These are phyloP conservation scores for Waltiozyma sp. DNA, from an alignment of 1,139 yeast species.

Conservation along the genomic window DNA sequence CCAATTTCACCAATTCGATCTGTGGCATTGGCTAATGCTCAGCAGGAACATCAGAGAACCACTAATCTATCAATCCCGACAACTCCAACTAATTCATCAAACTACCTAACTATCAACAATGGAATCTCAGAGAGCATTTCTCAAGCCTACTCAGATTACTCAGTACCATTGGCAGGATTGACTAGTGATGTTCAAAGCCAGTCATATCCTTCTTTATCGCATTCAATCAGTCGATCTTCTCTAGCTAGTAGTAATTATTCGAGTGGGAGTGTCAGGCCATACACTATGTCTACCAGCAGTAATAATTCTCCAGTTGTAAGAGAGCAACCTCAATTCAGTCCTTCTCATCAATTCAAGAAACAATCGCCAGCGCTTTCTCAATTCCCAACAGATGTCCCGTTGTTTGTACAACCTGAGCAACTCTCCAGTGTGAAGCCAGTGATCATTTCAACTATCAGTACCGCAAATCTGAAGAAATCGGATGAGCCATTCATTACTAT, in stretches of 20 bases:
- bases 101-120: not conserved
- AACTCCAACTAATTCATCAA: not conserved
- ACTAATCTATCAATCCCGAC: not conserved
- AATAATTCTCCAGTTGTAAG: not conserved
- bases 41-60: not conserved
- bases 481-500: conserved; percentile 56
- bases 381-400: conserved; percentile 24
- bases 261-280: not conserved
- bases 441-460: conserved; percentile 46
- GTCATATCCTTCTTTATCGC: not conserved
- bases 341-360: not conserved
- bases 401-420: conserved; percentile 59
- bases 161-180: not conserved
- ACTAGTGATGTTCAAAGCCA: not conserved
- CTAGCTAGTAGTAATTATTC: not conserved
- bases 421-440: conserved; percentile 50
- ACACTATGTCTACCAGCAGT: not conserved
- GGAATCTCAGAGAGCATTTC: not conserved
- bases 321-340: not conserved
- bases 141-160: not conserved
- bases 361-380: conserved; percentile 1
- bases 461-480: conserved; percentile 26
- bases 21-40: not conserved
- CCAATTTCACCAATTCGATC: not conserved
- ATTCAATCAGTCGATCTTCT: not conserved